Percentiles rank a stretch among this genome's conserved stretches.
phyloP scores from a whole-genome alignment of 805 yeast species.

The Lipomyces chichibuensis region DNA sequence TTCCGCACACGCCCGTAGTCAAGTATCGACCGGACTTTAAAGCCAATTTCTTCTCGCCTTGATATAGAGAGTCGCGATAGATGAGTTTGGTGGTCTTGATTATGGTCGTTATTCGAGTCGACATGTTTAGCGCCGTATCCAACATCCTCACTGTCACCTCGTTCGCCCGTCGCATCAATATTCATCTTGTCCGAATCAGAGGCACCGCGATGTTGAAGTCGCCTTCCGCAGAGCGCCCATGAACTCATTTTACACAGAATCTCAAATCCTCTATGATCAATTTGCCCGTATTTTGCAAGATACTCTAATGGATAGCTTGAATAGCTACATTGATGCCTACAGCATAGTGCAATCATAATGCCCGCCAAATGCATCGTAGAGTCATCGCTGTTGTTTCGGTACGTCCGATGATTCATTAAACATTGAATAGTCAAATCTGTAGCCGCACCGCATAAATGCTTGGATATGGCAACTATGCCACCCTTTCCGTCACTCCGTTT shows the following conservation, averaged over 20 bases:
- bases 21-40: slow-evolving; percentile 67
- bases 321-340: slow-evolving; percentile 80
- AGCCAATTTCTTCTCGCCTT: slow-evolving; percentile 65
- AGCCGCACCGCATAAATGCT: slow-evolving; percentile 92
- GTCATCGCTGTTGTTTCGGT: background rate
- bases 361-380: slow-evolving; percentile 47
- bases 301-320: slow-evolving; percentile 53
- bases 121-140: slow-evolving; percentile 9
- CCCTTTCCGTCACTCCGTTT: slow-evolving; percentile 31
- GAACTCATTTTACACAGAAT: slow-evolving; percentile 68
- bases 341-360: slow-evolving; percentile 85
- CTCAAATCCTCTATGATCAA: slow-evolving; percentile 43
- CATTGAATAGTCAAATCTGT: slow-evolving; percentile 82
- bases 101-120: slow-evolving; percentile 42
- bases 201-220: slow-evolving; percentile 38
- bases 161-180: background rate
- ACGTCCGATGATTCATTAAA: slow-evolving; percentile 47
- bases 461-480: slow-evolving; percentile 63
- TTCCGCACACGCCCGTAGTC: slow-evolving; percentile 71
- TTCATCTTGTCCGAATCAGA: background rate
- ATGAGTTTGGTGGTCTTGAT: slow-evolving; percentile 45
- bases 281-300: slow-evolving; percentile 20
- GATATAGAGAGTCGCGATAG: slow-evolving; percentile 50
- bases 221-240: slow-evolving; percentile 84
- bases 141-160: background rate